Base-by-base conservation (phyloP, 2,329 filamentous ascomycete species). In the Xylaria polymorpha region DNA sequence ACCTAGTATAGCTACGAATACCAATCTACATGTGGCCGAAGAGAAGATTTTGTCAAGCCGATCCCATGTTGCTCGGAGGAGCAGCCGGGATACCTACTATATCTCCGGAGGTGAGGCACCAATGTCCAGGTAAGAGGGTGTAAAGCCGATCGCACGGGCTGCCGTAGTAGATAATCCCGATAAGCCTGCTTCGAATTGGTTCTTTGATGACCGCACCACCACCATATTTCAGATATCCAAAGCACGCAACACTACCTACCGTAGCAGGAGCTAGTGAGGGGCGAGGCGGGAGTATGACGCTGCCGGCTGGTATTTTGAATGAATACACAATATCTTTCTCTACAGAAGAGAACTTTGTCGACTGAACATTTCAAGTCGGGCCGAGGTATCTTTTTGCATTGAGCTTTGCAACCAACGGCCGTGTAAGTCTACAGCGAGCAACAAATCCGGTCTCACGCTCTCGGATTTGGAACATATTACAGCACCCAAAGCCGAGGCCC, bases 401-500 rank as follows among this genome's bases (percentile, higher is more conserved):
- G 1, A 35, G 15, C 50, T 32, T 29, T 35, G 25, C 50, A 12
- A 20, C 12, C 22, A 22, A 29, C 55, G 32, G 55, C 14, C 20
- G 4, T 58, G 8, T 56, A 43, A 37, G n/a, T 43, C 12, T 14
- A 29, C 37, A 43, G 25, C n/a, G 14, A 57, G 56, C 22, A 46
- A 35, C 56, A 59, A 59, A 59, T 59, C 56, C 56, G 56, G 37
- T 8, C 15, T 20, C 39, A 29, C 12, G 39, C 25, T 59, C 14
- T 59, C 56, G 56, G 56, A 46, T 46, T 59, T 59, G 56, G 56
- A 59, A 44, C 39, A 59, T 41, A 15, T 35, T 5, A 3, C 15
- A 58, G 35, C 6, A 14, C 14, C 15, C 25, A 59, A 59, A 59
- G 41, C 56, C 56, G 56, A 59, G 7, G 55, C 10, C 37, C 55